phyloP scores from a whole-genome alignment of 169 alveolate species.

The Amoebophrya sp. region DNA sequence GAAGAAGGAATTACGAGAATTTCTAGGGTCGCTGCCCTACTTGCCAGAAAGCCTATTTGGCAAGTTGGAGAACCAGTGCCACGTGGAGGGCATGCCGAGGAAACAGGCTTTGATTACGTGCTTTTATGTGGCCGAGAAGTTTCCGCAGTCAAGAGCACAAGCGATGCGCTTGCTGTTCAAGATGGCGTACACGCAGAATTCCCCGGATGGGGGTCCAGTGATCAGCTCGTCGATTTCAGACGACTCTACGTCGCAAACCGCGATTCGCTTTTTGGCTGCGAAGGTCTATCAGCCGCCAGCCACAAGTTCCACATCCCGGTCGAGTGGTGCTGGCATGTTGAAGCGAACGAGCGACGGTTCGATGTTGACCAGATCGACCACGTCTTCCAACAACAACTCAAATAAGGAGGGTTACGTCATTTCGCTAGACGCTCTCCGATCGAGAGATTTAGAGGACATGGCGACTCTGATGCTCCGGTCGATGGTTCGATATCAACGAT shows the following conservation, averaged over 20 bases:
- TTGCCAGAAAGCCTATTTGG: background rate
- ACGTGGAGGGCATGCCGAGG: constrained; percentile 15
- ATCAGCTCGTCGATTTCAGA: no score
- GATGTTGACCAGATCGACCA: no score
- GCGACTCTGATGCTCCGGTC: background rate
- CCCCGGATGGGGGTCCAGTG: background rate
- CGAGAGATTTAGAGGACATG: background rate
- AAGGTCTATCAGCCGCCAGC: background rate
- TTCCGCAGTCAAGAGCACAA: background rate
- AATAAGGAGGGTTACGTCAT: no score
- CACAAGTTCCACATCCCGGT: background rate
- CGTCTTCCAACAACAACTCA: no score
- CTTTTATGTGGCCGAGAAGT: constrained; percentile 21
- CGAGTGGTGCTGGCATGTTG: no score
- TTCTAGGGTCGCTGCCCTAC: background rate
- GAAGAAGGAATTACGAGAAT: background rate
- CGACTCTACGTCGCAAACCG: background rate
- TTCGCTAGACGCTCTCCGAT: background rate
- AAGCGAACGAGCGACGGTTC: no score
- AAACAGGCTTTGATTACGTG: background rate
- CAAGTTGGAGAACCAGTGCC: constrained; percentile 16
- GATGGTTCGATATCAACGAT: background rate
- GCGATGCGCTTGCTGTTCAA: constrained; percentile 7
- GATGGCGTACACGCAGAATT: background rate
- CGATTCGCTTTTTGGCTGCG: background rate